phyloP scores from a whole-genome alignment of 345 rosid genomes.

The Eucalyptus erythrocorys region DNA sequence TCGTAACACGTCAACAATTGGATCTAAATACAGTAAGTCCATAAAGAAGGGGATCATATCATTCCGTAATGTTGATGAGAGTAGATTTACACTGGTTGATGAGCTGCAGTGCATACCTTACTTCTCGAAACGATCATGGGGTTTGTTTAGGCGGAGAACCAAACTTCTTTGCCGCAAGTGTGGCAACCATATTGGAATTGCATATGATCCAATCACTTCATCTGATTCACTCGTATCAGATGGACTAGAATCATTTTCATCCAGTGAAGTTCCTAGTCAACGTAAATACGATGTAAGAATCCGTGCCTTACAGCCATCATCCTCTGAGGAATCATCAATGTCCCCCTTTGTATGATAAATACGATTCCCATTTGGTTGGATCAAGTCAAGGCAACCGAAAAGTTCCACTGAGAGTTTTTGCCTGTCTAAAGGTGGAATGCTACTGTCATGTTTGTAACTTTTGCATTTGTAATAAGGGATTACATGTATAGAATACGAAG shows the following conservation, averaged over 20 bases:
- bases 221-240: constrained; percentile 31
- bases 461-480: background rate
- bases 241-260: constrained; percentile 30
- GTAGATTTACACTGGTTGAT: constrained; percentile 76
- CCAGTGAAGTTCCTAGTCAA: constrained; percentile 11
- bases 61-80: constrained; percentile 65
- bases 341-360: constrained; percentile 11
- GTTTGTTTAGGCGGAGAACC: constrained; percentile 57
- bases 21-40: constrained; percentile 85
- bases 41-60: constrained; percentile 90
- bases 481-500: background rate
- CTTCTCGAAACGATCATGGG: constrained; percentile 52
- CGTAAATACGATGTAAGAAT: constrained; percentile 66
- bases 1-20: constrained; percentile 71
- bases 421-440: background rate
- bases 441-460: background rate
- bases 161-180: constrained; percentile 94
- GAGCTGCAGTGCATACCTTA: constrained; percentile 79
- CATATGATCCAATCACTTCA: constrained; percentile 36
- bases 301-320: constrained; percentile 80
- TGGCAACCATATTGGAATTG: constrained; percentile 63
- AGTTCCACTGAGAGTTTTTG: background rate
- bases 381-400: background rate
- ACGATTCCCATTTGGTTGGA: background rate
- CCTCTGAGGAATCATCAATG: constrained; percentile 20